Base-by-base conservation (phyloP, 2,329 filamentous ascomycete species). In the Aspergillus eucalypticola region DNA sequence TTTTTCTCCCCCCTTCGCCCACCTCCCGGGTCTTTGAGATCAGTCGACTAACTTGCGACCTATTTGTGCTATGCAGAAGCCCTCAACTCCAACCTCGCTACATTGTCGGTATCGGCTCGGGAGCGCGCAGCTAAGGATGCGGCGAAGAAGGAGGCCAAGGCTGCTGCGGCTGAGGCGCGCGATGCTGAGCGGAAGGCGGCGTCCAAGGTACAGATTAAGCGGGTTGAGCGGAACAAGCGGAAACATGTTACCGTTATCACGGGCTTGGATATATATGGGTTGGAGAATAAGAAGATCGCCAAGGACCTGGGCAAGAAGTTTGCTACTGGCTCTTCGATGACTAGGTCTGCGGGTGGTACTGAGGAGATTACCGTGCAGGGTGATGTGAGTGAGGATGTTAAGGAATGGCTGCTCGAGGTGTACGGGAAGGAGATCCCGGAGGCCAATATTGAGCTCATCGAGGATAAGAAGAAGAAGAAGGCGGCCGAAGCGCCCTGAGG, bases 261-360 rank as follows among this genome's bases (percentile, higher is more conserved):
- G 6, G 95, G 95, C 0, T 83, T 99, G 19, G 95, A 99, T 76
- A 88, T 89, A 0, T 96, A 97, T 72, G 92, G 92, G 0, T 78
- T 98, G 44, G 94, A 98, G 59, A 84, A 97, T 71, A 99, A 99
- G 79, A 98, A 97, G 81, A 83, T 96, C 7, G 89, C 93, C 60
- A 98, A 98, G 82, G 95, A 98, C 72, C 88, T 98, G 68, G 95
- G 95, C 64, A 99, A 98, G 86, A 98, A 97, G 80, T 98, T 99
- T 73, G 95, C 95, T 29, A 98, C 95, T 8, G 95, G 95, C 0
- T 90, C 88, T 15, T 93, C 89, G 48, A 95, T 99, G 48, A 98
- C 94, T 8, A 96, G 97, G 80, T 86, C 90, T 1, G 85, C 92
- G 0, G 88, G 87, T 58, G 92, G 91, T 21, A 90, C 90, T 17